Conservation (phyloP, 2,329 filamentous ascomycete genomes). For the Aaosphaeria pasadenensis region DNA sequence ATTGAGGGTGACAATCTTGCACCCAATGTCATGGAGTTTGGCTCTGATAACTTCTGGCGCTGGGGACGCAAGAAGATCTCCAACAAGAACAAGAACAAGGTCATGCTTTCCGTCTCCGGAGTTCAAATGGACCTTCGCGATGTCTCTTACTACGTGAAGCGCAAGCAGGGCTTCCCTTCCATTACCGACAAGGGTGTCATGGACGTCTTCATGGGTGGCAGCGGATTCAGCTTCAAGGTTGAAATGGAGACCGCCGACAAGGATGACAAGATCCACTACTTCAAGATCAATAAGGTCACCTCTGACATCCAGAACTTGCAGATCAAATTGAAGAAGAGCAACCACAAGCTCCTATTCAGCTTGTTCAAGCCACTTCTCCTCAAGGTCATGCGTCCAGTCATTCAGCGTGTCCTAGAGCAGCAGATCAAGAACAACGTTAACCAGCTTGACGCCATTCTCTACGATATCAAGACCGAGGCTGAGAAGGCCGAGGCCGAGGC, state of each 20-base stretch:
- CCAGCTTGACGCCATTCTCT: conserved; percentile 70
- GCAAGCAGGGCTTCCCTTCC: conserved; percentile 88
- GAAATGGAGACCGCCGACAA: conserved; percentile 79
- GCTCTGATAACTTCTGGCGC: conserved; percentile 90
- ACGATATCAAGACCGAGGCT: conserved; percentile 78
- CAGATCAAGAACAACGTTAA: conserved; percentile 80
- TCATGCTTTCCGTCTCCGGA: conserved; percentile 82
- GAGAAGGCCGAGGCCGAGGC: conserved; percentile 67
- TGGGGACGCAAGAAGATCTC: conserved; percentile 87
- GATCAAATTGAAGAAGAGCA: conserved; percentile 91
- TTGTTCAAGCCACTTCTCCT: conserved; percentile 85
- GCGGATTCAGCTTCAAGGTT: conserved; percentile 88
- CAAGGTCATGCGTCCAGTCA: conserved; percentile 75
- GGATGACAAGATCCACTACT: conserved; percentile 75
- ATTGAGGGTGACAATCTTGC: conserved; percentile 96
- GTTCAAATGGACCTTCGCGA: conserved; percentile 80
- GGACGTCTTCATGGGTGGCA: conserved; percentile 83
- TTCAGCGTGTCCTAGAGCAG: conserved; percentile 87
- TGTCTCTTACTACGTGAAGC: conserved; percentile 92
- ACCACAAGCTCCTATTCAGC: conserved; percentile 85
- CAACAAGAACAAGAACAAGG: conserved; percentile 78
- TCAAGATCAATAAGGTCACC: conserved; percentile 88
- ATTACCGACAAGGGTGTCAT: conserved; percentile 84
- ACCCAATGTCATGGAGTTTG: conserved; percentile 85
- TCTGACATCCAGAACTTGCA: conserved; percentile 78